Evolutionary conservation across 2,329 filamentous ascomycete species (phyloP).

Genomic region (Ascosphaera aggregata): DNA sequence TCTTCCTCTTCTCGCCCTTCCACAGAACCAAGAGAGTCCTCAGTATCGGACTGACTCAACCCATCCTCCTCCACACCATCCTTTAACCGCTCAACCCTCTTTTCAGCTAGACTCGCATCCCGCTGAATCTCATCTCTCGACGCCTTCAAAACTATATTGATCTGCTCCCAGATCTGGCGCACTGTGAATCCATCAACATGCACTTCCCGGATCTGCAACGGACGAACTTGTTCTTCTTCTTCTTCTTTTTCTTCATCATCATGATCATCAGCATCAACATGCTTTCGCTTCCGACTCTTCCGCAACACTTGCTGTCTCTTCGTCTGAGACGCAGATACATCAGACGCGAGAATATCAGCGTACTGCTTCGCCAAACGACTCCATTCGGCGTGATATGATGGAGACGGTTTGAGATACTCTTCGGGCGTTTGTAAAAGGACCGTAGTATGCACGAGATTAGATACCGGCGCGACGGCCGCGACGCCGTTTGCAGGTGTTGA

Average conservation of each 20-base stretch:
- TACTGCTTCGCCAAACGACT: conserved; percentile 57
- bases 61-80: not conserved
- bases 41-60: not conserved
- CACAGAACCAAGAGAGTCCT: too few species aligned
- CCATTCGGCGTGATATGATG: conserved; percentile 42
- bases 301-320: conserved; percentile 43
- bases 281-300: too few species aligned
- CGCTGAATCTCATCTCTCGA: conserved; percentile 26
- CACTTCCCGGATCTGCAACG: conserved; percentile 59
- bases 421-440: conserved; percentile 27
- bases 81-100: conserved; percentile 7
- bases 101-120: conserved; percentile 6
- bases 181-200: conserved; percentile 73
- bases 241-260: too few species aligned
- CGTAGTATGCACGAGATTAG: too few species aligned
- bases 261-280: too few species aligned
- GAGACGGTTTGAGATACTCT: conserved; percentile 50
- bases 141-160: conserved; percentile 55
- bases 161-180: conserved; percentile 86
- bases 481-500: too few species aligned
- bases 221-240: too few species aligned
- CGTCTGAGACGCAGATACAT: conserved; percentile 50
- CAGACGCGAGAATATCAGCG: conserved; percentile 53
- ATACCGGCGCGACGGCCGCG: too few species aligned
- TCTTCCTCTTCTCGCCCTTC: conserved; percentile 9